Evolutionary conservation across 768 basidiomycete species (phyloP), one percentile per base, ranked within the genome.

Genomic region (Aureoboletus auriporus): DNA sequence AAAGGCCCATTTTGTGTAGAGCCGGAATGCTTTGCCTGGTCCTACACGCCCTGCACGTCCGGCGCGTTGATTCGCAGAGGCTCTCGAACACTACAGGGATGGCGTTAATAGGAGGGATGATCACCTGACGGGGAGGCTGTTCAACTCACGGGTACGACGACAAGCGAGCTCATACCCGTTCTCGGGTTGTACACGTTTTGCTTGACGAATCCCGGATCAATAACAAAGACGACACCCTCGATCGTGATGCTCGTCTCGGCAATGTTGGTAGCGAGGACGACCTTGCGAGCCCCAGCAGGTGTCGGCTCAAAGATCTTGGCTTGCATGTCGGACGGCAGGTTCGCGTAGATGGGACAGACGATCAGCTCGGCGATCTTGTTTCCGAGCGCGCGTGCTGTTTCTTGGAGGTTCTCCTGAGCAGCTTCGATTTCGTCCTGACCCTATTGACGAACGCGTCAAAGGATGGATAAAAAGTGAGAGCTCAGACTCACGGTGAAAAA

Each of bases 181-280:
- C 94, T 79, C 2, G 96, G 96, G 68, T 99, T 99, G 65, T 96
- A 99, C 35, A 93, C 88, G 66, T 99, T 98, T 65, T 99, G 96
- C 74, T 99, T 99, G 58, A 98, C 95, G 61, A 98, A 97, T 11
- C 96, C 96, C 3, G 96, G 96, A 65, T 99, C 96, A 55, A 99
- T 98, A 35, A 99, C 96, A 66, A 96, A 99, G 2, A 98, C 95
- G 6, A 99, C 96, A 27, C 96, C 96, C 46, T 98, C 96, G 57
- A 99, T 99, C 8, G 96, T 99, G 65, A 99, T 99, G 6, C 92
- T 94, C 5, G 96, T 99, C 69, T 99, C 96, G n/a, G 96, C 96
- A 55, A 99, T 98, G 63, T 99, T 99, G 17, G 96, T 99, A 4
- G 96, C 96, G 27, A 99, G 75, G 16, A 99, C 96, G 40, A 99